These are phyloP conservation scores for Plasmodium gaboni DNA, from an alignment of 169 alveolate species.

Conservation along the genomic window DNA sequence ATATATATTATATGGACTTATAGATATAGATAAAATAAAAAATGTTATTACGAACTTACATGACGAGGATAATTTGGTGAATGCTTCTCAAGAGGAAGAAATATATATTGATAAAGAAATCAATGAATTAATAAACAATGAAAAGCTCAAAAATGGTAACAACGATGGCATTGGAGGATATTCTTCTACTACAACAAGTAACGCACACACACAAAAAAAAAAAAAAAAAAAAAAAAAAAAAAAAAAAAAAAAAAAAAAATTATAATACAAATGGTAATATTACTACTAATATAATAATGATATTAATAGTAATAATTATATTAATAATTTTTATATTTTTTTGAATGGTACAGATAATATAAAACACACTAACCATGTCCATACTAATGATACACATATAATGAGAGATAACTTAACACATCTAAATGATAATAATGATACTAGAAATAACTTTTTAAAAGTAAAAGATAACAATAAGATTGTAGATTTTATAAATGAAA, in stretches of 20 bases:
- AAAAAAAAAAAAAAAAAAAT: no score
- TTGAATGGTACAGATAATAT: neutral
- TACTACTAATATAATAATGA: no score
- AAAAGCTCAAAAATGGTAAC: neutral
- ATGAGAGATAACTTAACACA: neutral
- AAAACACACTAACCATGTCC: neutral
- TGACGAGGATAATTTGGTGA: conserved; percentile 9
- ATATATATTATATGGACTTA: conserved; percentile 32
- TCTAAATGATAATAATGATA: neutral
- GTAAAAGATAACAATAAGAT: conserved; percentile 42
- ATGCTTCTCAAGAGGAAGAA: conserved; percentile 52
- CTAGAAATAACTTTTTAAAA: conserved; percentile 8
- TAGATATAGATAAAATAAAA: conserved; percentile 16
- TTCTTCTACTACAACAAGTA: no score
- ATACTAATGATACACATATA: neutral
- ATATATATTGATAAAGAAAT: conserved; percentile 31
- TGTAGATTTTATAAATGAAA: conserved; percentile 33
- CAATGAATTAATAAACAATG: conserved; percentile 26
- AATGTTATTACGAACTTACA: conserved; percentile 22
- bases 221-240: no score
- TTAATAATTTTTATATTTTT: neutral
- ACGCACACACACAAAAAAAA: no score
- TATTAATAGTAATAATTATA: no score
- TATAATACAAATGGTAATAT: no score
- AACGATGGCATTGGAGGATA: neutral